Percentiles rank a stretch among this genome's conserved stretches.
Evolutionary conservation across 192 early-diverging fungal genomes (phyloP).

Genomic region (Dimargaris cristalligena): DNA sequence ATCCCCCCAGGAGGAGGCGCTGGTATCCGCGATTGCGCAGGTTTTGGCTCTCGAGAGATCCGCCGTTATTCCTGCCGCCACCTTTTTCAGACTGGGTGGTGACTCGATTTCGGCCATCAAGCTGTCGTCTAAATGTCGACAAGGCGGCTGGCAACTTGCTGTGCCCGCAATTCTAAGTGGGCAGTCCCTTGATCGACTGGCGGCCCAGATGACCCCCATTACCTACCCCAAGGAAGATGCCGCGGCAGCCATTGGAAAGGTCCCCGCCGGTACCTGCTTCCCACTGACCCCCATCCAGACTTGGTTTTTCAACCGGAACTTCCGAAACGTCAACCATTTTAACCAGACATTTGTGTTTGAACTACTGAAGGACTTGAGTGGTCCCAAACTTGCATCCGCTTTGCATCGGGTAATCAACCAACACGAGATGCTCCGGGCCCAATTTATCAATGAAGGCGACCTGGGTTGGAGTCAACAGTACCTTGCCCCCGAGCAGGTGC

Average conservation of each 20-base stretch:
- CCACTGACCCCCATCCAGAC: background rate
- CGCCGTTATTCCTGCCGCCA: too few relatives aligned
- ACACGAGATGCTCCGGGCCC: background rate
- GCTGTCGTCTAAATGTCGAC: background rate
- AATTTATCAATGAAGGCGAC: background rate
- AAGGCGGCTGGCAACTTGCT: background rate
- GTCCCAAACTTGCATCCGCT: too few relatives aligned
- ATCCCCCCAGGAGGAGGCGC: too few relatives aligned
- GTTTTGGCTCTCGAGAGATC: too few relatives aligned
- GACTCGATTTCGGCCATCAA: background rate
- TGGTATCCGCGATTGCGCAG: too few relatives aligned
- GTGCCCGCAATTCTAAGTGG: background rate
- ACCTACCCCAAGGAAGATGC: too few relatives aligned
- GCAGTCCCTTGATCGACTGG: background rate
- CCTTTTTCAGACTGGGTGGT: background rate
- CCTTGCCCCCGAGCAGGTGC: background rate
- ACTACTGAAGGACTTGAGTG: too few relatives aligned
- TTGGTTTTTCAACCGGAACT: background rate
- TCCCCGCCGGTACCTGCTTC: too few relatives aligned
- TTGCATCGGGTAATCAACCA: background rate
- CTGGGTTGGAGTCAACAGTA: background rate
- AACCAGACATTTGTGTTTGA: background rate
- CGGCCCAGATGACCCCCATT: background rate
- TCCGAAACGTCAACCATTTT: background rate
- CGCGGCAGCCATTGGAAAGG: too few relatives aligned